Percentiles rank a stretch among this genome's conserved stretches.
These are phyloP conservation scores for Quercus wislizeni DNA, from an alignment of 306 rosid species.

Conservation along the genomic window DNA sequence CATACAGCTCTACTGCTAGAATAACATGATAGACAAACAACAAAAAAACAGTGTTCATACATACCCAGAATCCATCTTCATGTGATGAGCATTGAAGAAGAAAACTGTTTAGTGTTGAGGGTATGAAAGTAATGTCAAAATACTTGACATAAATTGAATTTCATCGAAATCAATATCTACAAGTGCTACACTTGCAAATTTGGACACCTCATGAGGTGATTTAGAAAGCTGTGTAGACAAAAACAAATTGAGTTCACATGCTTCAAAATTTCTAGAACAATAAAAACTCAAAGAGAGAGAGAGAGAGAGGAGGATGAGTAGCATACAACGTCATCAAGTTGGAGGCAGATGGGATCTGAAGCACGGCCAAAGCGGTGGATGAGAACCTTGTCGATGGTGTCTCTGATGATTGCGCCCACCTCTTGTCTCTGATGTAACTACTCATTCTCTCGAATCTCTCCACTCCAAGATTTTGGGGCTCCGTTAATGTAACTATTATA, in stretches of 20 bases:
- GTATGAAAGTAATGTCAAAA: constrained; percentile 72
- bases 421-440: constrained; percentile 44
- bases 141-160: constrained; percentile 65
- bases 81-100: constrained; percentile 96
- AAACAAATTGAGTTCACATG: no score
- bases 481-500: no score
- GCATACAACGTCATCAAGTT: constrained; percentile 66
- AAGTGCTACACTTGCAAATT: constrained; percentile 70
- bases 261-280: not conserved
- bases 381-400: constrained; percentile 77
- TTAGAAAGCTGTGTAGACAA: constrained; percentile 56
- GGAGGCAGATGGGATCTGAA: constrained; percentile 59
- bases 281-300: not conserved
- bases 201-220: constrained; percentile 72
- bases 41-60: not conserved
- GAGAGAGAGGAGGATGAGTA: not conserved
- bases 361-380: constrained; percentile 76
- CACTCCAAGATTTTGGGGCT: no score
- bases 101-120: constrained; percentile 72
- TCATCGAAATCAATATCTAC: constrained; percentile 75
- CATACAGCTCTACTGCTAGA: not conserved
- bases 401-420: constrained; percentile 68
- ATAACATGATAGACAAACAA: not conserved
- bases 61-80: constrained; percentile 94
- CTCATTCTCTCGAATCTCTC: no score